phyloP scores from a whole-genome alignment of 495 filamentous ascomycete genomes.

The Penicillium arizonense region DNA sequence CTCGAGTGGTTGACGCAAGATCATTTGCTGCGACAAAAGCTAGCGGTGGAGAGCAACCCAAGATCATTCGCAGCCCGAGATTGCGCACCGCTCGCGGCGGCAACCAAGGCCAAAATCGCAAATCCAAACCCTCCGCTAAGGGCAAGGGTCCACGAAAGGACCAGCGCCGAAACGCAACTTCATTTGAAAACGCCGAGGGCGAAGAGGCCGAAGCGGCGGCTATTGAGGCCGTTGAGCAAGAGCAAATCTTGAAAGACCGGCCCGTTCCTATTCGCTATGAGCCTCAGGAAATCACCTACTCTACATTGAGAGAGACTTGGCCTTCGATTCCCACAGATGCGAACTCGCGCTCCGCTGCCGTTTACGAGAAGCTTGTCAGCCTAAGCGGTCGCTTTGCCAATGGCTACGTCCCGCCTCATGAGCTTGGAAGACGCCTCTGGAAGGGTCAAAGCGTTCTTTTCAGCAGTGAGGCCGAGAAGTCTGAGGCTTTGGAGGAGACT shows the following conservation, averaged over 20 bases:
- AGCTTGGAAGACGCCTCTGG: slow-evolving; percentile 40
- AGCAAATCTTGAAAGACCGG: slow-evolving; percentile 29
- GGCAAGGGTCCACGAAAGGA: slow-evolving; percentile 10
- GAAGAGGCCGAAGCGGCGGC: slow-evolving; percentile 21
- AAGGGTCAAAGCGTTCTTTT: slow-evolving; percentile 43
- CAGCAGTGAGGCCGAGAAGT: slow-evolving; percentile 36
- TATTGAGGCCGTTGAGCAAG: slow-evolving; percentile 32
- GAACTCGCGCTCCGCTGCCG: slow-evolving; percentile 27
- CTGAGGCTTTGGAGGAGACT: slow-evolving; percentile 33
- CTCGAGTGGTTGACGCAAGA: slow-evolving; percentile 40
- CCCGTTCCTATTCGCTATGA: slow-evolving; percentile 35
- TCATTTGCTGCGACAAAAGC: slow-evolving; percentile 35
- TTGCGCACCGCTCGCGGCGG: slow-evolving; percentile 22
- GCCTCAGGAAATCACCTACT: slow-evolving; percentile 28
- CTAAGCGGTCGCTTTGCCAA: slow-evolving; percentile 36
- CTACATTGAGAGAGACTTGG: slow-evolving; percentile 39
- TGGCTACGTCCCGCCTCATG: slow-evolving; percentile 39
- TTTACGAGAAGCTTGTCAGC: slow-evolving; percentile 37
- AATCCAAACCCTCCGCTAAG: slow-evolving; percentile 12
- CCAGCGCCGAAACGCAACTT: slow-evolving; percentile 3
- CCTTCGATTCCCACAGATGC: slow-evolving; percentile 37
- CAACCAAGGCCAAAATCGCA: slow-evolving; percentile 18
- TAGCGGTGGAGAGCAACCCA: slow-evolving; percentile 24
- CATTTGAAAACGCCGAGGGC: slow-evolving; percentile 20
- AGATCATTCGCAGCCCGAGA: slow-evolving; percentile 34